A percentile compares a stretch with the other conserved stretches of the same genome.
phyloP scores from a whole-genome alignment of 2,329 filamentous ascomycete species.

The Rhynchosporium secalis region DNA sequence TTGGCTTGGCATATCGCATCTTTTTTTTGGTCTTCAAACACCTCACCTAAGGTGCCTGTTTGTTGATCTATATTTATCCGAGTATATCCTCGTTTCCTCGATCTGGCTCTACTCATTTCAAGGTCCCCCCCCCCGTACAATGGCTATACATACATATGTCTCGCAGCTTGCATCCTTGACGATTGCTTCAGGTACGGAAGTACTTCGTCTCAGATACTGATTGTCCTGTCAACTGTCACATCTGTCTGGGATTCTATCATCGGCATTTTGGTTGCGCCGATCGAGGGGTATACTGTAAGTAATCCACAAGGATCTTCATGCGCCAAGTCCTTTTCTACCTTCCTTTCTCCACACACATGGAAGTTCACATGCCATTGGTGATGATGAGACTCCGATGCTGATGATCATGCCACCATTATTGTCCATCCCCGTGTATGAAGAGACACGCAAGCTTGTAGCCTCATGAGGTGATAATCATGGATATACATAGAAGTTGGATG shows the following conservation, averaged over 20 bases:
- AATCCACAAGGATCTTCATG: conserved; percentile 6
- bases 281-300: conserved; percentile 12
- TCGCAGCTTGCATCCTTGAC: no score
- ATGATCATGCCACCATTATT: conserved; percentile 6
- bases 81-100: background rate
- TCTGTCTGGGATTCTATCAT: conserved; percentile 10
- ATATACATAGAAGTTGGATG: background rate
- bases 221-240: no score
- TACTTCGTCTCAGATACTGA: no score
- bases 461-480: conserved; percentile 4
- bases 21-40: no score
- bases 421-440: background rate
- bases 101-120: background rate
- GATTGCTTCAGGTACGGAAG: no score
- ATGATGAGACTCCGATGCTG: conserved; percentile 16
- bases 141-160: no score
- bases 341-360: background rate
- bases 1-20: background rate
- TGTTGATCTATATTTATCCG: background rate
- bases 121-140: no score
- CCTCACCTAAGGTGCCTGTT: background rate
- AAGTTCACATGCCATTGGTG: conserved; percentile 1
- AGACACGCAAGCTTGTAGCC: conserved; percentile 17
- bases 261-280: conserved; percentile 11
- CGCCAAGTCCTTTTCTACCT: background rate